Evolutionary conservation across 257 asterid genomes (phyloP).

Genomic region (Nicotiana attenuata): DNA sequence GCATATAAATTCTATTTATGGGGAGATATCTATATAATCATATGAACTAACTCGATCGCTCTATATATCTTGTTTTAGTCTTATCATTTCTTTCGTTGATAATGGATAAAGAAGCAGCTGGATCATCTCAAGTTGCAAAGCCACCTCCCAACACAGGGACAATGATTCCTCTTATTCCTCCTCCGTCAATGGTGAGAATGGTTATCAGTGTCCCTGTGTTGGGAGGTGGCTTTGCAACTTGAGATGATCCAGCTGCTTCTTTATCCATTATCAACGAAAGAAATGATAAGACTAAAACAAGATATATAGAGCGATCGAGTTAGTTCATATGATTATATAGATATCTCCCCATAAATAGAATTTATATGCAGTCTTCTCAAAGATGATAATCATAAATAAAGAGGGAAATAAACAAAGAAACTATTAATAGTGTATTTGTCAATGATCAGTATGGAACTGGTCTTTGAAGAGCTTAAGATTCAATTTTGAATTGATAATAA

Average conservation of each 20-base stretch:
- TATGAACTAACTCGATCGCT: background rate
- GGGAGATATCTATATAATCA: too few species aligned
- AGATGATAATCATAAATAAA: background rate
- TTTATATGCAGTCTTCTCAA: background rate
- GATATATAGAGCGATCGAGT: background rate
- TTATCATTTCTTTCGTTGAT: background rate
- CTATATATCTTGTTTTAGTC: background rate
- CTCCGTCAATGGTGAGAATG: too few species aligned
- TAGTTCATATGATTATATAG: background rate
- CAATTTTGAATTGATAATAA: too few species aligned
- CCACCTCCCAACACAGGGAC: constrained; percentile 36
- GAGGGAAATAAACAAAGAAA: background rate
- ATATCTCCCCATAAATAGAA: background rate
- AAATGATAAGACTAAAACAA: background rate
- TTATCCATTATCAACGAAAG: constrained; percentile 11
- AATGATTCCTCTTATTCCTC: too few species aligned
- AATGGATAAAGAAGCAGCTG: constrained; percentile 14
- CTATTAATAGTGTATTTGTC: background rate
- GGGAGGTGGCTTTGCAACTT: constrained; percentile 23
- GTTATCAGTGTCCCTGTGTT: constrained; percentile 32
- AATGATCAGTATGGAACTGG: background rate
- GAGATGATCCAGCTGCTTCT: background rate
- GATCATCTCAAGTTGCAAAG: background rate
- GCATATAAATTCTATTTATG: background rate
- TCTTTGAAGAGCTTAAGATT: background rate